Percentiles rank a stretch among this genome's conserved stretches.
Evolutionary conservation across 371 early-diverging fungal species (phyloP).

Genomic region (Syncephalis fuscata): DNA sequence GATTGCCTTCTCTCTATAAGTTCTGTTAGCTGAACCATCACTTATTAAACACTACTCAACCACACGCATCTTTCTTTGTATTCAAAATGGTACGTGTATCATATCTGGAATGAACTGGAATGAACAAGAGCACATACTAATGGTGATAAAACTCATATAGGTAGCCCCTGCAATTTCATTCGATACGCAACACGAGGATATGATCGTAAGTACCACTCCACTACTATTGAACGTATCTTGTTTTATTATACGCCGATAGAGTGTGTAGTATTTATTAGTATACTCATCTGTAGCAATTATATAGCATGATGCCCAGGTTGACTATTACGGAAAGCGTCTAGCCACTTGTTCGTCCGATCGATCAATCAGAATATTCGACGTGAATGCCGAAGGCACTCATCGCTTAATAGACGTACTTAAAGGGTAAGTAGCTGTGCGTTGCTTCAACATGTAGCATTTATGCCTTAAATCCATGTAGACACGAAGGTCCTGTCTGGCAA

Average conservation of each 20-base stretch:
- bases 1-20: no score
- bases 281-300: slow-evolving; percentile 9
- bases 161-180: slow-evolving; percentile 24
- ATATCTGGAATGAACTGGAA: no score
- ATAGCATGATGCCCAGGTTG: slow-evolving; percentile 92
- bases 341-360: slow-evolving; percentile 96
- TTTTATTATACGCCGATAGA: neutral
- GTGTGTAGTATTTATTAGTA: neutral
- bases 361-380: slow-evolving; percentile 80
- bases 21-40: no score
- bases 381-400: slow-evolving; percentile 59
- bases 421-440: slow-evolving; percentile 26
- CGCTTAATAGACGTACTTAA: slow-evolving; percentile 58
- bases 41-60: no score
- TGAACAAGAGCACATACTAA: no score
- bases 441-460: slow-evolving; percentile 1
- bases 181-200: slow-evolving; percentile 87
- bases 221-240: no score
- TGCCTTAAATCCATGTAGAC: slow-evolving; percentile 24
- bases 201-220: slow-evolving; percentile 80
- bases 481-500: slow-evolving; percentile 98
- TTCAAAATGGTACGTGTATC: no score
- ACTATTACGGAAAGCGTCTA: slow-evolving; percentile 91
- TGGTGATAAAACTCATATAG: no score
- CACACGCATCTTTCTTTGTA: no score